These are phyloP conservation scores for Pseudopyrenochaeta lycopersici DNA, from an alignment of 2,329 filamentous ascomycete genomes.

Conservation along the genomic window DNA sequence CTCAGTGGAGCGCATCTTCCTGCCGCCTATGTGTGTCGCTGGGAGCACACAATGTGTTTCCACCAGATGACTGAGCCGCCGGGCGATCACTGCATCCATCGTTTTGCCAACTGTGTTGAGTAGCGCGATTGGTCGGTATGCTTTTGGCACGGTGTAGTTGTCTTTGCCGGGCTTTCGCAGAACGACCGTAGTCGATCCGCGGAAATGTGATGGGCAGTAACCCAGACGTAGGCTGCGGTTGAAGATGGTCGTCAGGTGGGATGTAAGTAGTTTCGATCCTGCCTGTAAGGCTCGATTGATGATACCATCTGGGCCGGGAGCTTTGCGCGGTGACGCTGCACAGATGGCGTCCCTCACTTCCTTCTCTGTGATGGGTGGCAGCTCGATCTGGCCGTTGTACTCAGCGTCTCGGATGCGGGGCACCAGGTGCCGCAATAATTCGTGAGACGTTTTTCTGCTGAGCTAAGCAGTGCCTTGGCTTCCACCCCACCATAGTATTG, in stretches of 20 bases:
- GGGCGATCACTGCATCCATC: slow-evolving; percentile 36
- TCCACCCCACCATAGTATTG: too few relatives aligned
- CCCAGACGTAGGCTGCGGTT: slow-evolving; percentile 22
- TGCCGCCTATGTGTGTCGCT: slow-evolving; percentile 33
- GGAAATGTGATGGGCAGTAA: slow-evolving; percentile 26
- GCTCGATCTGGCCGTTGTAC: slow-evolving; percentile 23
- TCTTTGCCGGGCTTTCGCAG: slow-evolving; percentile 38
- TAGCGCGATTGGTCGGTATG: slow-evolving; percentile 36
- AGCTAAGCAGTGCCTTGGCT: too few relatives aligned
- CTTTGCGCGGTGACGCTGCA: slow-evolving; percentile 27
- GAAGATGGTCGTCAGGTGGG: slow-evolving; percentile 18
- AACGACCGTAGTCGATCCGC: slow-evolving; percentile 28
- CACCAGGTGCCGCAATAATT: too few relatives aligned
- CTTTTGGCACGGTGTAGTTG: slow-evolving; percentile 35
- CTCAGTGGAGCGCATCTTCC: slow-evolving; percentile 31
- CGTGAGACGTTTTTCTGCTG: too few relatives aligned
- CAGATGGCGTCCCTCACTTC: slow-evolving; percentile 30
- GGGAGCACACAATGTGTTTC: slow-evolving; percentile 31
- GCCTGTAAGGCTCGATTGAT: slow-evolving; percentile 19
- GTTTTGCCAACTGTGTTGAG: slow-evolving; percentile 40
- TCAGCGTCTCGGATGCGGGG: slow-evolving; percentile 20
- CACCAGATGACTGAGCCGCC: slow-evolving; percentile 18
- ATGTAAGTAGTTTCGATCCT: slow-evolving; percentile 1
- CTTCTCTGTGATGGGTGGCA: slow-evolving; percentile 21
- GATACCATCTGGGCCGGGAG: slow-evolving; percentile 30